Evolutionary conservation across 1,139 yeast species (phyloP).

Genomic region (Kurtzmaniella natalensis): DNA sequence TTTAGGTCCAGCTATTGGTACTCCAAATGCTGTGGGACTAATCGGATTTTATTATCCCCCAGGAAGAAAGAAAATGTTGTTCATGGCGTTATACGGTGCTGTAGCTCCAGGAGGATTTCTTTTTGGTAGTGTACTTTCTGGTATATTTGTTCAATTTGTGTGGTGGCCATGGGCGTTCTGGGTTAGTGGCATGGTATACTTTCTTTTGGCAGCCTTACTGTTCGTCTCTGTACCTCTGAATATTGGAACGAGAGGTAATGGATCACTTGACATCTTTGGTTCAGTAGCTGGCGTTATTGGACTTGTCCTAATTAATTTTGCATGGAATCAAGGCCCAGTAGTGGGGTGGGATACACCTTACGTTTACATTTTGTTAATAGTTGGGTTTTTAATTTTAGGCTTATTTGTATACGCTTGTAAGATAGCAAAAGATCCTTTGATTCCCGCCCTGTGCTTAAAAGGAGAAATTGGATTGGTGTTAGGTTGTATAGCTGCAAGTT

Average conservation of each 20-base stretch:
- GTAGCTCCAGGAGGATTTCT: slow-evolving; percentile 57
- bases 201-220: slow-evolving; percentile 24
- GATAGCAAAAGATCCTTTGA: slow-evolving; percentile 37
- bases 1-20: slow-evolving; percentile 51
- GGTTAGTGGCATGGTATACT: slow-evolving; percentile 36
- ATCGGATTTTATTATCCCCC: slow-evolving; percentile 49
- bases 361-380: slow-evolving; percentile 46
- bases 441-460: slow-evolving; percentile 39
- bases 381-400: slow-evolving; percentile 36
- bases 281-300: slow-evolving; percentile 45
- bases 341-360: slow-evolving; percentile 53
- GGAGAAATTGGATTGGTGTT: slow-evolving; percentile 44
- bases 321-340: slow-evolving; percentile 62
- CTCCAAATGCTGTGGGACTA: slow-evolving; percentile 58
- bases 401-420: slow-evolving; percentile 34
- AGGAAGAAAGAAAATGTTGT: slow-evolving; percentile 35
- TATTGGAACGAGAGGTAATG: slow-evolving; percentile 19
- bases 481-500: slow-evolving; percentile 50
- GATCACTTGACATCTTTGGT: slow-evolving; percentile 45
- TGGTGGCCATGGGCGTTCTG: slow-evolving; percentile 62
- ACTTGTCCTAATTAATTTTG: slow-evolving; percentile 46
- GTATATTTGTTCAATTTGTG: slow-evolving; percentile 35
- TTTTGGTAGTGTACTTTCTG: slow-evolving; percentile 46
- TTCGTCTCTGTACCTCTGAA: slow-evolving; percentile 41
- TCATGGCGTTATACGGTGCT: slow-evolving; percentile 50